A percentile compares a stretch with the other conserved stretches of the same genome.
Evolutionary conservation across 768 basidiomycete species (phyloP).

Genomic region (Mycena crocata): DNA sequence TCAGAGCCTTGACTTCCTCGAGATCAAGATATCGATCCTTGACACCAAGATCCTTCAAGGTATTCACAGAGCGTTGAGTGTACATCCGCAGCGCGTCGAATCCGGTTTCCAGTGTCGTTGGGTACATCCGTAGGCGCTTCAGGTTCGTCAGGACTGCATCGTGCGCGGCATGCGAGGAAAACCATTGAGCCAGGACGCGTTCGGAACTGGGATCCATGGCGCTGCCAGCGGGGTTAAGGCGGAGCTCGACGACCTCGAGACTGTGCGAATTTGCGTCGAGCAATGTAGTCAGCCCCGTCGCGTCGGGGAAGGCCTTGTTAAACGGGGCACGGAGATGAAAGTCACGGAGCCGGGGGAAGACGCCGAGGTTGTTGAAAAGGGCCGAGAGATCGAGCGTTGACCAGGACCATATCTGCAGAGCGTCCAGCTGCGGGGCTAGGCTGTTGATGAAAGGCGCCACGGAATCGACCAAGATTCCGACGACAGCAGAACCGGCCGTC

Average conservation of each 20-base stretch:
- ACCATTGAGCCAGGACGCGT: conserved; percentile 48
- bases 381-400: conserved; percentile 53
- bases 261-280: conserved; percentile 44
- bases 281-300: conserved; percentile 49
- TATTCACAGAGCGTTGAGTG: conserved; percentile 45
- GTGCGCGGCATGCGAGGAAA: conserved; percentile 42
- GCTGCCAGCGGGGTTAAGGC: conserved; percentile 52
- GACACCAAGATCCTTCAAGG: conserved; percentile 49
- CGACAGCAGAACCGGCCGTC: conserved; percentile 33
- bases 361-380: conserved; percentile 48
- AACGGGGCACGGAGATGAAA: conserved; percentile 55
- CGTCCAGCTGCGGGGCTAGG: conserved; percentile 47
- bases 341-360: conserved; percentile 47
- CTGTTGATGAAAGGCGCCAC: conserved; percentile 56
- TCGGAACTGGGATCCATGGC: conserved; percentile 44
- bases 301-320: conserved; percentile 50
- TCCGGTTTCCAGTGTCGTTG: conserved; percentile 48
- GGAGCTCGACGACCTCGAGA: conserved; percentile 50
- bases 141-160: conserved; percentile 42
- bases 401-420: conserved; percentile 55
- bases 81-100: conserved; percentile 48
- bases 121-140: conserved; percentile 54
- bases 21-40: conserved; percentile 54
- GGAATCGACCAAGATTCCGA: conserved; percentile 40
- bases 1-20: conserved; percentile 42